Percentiles rank a stretch among this genome's conserved stretches.
phyloP scores from a whole-genome alignment of 2,329 filamentous ascomycete genomes.

The Endothia cerciana region DNA sequence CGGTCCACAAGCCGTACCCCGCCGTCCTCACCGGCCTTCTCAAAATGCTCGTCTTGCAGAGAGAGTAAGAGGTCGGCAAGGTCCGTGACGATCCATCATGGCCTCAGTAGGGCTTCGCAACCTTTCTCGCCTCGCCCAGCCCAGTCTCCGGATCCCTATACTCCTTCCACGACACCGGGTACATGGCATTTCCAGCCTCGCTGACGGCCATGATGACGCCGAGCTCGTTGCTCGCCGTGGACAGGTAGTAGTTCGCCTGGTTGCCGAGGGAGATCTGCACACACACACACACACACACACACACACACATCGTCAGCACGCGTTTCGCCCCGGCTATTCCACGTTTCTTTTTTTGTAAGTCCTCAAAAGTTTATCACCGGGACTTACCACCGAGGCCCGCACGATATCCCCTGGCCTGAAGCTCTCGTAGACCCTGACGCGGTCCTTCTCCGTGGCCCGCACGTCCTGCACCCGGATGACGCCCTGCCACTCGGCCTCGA shows the following conservation, averaged over 20 bases:
- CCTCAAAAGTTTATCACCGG: too few relatives aligned
- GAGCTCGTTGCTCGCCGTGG: slow-evolving; percentile 86
- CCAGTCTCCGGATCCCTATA: slow-evolving; percentile 85
- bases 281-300: background rate
- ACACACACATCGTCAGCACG: background rate
- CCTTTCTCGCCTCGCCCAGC: slow-evolving; percentile 79
- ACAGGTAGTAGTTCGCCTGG: slow-evolving; percentile 93
- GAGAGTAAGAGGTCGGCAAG: too few relatives aligned
- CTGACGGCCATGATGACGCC: slow-evolving; percentile 93
- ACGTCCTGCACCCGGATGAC: slow-evolving; percentile 90
- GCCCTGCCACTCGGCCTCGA: slow-evolving; percentile 82
- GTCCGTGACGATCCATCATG: background rate
- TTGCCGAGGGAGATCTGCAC: slow-evolving; percentile 83
- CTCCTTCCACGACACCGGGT: slow-evolving; percentile 93
- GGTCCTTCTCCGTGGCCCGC: slow-evolving; percentile 92
- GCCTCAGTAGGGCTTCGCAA: slow-evolving; percentile 84
- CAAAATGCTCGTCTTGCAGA: background rate
- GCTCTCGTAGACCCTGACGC: slow-evolving; percentile 85
- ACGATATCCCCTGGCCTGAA: slow-evolving; percentile 95
- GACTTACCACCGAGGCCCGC: slow-evolving; percentile 77
- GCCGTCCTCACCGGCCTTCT: background rate
- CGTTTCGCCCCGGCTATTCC: background rate
- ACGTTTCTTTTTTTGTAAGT: too few relatives aligned
- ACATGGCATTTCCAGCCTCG: slow-evolving; percentile 87
- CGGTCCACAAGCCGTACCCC: background rate